These are phyloP conservation scores for Trapa bicornis DNA, from an alignment of 345 rosid species.

Conservation along the genomic window DNA sequence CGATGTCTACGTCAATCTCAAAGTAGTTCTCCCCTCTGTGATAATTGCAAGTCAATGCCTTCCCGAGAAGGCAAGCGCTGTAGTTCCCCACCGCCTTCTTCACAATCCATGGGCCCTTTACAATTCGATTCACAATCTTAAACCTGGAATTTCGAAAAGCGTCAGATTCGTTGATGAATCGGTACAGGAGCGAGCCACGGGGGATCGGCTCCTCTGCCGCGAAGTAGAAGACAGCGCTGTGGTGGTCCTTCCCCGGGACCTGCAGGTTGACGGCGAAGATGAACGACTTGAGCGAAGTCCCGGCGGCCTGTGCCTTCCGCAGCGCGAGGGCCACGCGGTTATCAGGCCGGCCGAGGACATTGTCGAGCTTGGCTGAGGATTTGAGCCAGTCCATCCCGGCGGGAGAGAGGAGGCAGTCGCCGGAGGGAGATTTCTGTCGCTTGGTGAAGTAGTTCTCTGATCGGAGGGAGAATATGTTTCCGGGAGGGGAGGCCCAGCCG, in stretches of 20 bases:
- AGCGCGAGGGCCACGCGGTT: constrained; percentile 69
- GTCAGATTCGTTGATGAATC: constrained; percentile 67
- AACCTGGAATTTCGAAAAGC: constrained; percentile 71
- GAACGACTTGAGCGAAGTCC: constrained; percentile 54
- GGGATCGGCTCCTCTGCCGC: constrained; percentile 65
- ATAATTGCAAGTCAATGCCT: constrained; percentile 63
- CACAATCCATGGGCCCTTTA: constrained; percentile 88
- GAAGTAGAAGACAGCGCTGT: constrained; percentile 83
- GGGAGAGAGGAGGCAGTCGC: constrained; percentile 63
- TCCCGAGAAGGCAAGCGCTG: constrained; percentile 70
- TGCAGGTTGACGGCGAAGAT: constrained; percentile 79
- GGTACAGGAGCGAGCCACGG: constrained; percentile 47
- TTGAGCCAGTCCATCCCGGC: constrained; percentile 89
- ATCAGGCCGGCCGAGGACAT: constrained; percentile 72
- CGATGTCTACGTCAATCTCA: constrained; percentile 76
- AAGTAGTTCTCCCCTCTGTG: constrained; percentile 66
- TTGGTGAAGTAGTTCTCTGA: constrained; percentile 39
- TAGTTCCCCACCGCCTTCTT: constrained; percentile 65
- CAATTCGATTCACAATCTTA: constrained; percentile 82
- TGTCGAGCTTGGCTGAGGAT: constrained; percentile 48
- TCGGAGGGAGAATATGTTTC: constrained; percentile 65
- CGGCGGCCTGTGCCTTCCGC: constrained; percentile 38
- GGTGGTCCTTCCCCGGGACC: constrained; percentile 74
- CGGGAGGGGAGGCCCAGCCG: constrained; percentile 97
- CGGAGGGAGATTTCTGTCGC: constrained; percentile 54